Evolutionary conservation across 2,329 filamentous ascomycete species (phyloP).

Genomic region (Lachnellula subtilissima): DNA sequence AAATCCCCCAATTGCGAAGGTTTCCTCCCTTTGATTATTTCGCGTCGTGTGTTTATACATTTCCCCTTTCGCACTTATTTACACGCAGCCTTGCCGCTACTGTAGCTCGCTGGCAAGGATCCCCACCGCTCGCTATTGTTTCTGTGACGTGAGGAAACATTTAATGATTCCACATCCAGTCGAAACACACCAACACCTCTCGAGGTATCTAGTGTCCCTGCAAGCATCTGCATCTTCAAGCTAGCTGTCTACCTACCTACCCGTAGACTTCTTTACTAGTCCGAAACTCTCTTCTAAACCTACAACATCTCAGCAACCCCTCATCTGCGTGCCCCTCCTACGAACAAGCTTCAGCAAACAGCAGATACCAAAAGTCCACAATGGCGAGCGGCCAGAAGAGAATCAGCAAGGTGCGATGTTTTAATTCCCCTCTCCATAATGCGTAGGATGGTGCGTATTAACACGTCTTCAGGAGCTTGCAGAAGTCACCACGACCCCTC

Average conservation of each 20-base stretch:
- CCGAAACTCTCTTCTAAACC: neutral
- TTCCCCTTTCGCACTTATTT: neutral
- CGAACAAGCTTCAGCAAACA: slow-evolving; percentile 1
- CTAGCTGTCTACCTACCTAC: neutral
- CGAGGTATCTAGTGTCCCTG: neutral
- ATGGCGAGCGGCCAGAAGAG: slow-evolving; percentile 28
- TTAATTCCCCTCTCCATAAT: neutral
- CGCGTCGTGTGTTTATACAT: neutral
- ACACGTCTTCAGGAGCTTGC: slow-evolving; percentile 47
- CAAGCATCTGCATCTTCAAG: neutral
- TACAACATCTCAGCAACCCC: neutral
- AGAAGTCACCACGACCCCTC: slow-evolving; percentile 52
- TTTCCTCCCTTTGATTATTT: neutral
- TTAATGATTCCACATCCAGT: too few relatives aligned
- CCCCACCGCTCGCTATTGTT: neutral
- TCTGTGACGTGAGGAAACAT: neutral
- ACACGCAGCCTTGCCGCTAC: neutral
- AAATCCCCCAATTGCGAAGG: neutral
- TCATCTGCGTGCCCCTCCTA: neutral
- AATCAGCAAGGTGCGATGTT: slow-evolving; percentile 23
- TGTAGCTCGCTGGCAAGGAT: too few relatives aligned
- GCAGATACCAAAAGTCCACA: slow-evolving; percentile 3
- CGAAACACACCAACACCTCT: too few relatives aligned
- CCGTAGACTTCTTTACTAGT: neutral
- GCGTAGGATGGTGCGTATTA: neutral